These are phyloP conservation scores for Mycogone perniciosa DNA, from an alignment of 2,329 filamentous ascomycete genomes.

Conservation along the genomic window DNA sequence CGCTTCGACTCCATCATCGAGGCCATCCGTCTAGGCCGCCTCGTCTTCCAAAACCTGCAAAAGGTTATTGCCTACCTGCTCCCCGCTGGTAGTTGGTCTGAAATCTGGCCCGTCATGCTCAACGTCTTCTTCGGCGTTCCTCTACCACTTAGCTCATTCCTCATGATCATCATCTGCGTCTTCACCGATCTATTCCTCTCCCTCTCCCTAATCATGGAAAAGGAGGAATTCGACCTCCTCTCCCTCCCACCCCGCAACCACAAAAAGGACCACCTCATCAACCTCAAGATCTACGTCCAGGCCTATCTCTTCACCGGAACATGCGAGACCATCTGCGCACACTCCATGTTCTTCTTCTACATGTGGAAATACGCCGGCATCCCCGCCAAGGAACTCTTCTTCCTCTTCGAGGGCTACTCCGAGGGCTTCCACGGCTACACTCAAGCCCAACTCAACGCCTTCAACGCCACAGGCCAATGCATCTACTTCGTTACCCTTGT, in stretches of 20 bases:
- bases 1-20: slow-evolving; percentile 67
- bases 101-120: slow-evolving; percentile 51
- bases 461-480: slow-evolving; percentile 44
- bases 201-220: slow-evolving; percentile 48
- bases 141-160: slow-evolving; percentile 43
- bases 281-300: slow-evolving; percentile 43
- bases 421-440: slow-evolving; percentile 46
- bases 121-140: slow-evolving; percentile 52
- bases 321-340: slow-evolving; percentile 44
- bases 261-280: slow-evolving; percentile 46
- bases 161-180: slow-evolving; percentile 54
- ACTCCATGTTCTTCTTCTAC: slow-evolving; percentile 50
- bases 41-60: slow-evolving; percentile 36
- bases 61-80: slow-evolving; percentile 40
- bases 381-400: slow-evolving; percentile 40
- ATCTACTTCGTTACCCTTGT: slow-evolving; percentile 51
- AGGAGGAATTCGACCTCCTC: slow-evolving; percentile 48
- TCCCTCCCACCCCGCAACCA: slow-evolving; percentile 44
- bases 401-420: slow-evolving; percentile 42
- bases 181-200: slow-evolving; percentile 49
- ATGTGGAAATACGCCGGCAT: slow-evolving; percentile 43
- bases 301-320: slow-evolving; percentile 47
- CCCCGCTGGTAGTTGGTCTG: slow-evolving; percentile 48
- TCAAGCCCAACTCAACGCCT: slow-evolving; percentile 36
- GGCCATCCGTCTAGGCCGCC: slow-evolving; percentile 45